Percentiles rank a stretch among this genome's conserved stretches.
Evolutionary conservation across 2,329 filamentous ascomycete species (phyloP).

Genomic region (Coniochaeta sp.): DNA sequence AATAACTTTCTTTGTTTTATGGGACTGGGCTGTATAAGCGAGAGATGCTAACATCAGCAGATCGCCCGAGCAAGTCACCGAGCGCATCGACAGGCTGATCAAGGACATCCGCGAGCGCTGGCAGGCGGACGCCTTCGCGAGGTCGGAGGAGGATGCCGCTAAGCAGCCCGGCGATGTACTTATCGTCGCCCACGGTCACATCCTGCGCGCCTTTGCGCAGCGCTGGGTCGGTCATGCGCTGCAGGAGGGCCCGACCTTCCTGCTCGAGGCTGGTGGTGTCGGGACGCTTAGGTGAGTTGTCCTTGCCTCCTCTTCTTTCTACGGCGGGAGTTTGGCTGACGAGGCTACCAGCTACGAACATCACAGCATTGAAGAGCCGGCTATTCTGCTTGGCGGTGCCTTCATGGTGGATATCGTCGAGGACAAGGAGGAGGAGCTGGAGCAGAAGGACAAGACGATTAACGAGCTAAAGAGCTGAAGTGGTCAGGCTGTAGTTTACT

Average conservation of each 20-base stretch:
- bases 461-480: slow-evolving; percentile 4
- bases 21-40: neutral
- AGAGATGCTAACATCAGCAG: slow-evolving; percentile 25
- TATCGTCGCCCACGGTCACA: slow-evolving; percentile 85
- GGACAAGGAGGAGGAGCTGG: slow-evolving; percentile 15
- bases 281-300: slow-evolving; percentile 62
- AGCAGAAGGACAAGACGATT: slow-evolving; percentile 15
- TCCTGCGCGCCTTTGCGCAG: slow-evolving; percentile 80
- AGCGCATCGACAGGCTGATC: slow-evolving; percentile 70
- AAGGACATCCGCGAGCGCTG: slow-evolving; percentile 61
- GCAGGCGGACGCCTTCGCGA: slow-evolving; percentile 56
- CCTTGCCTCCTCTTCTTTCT: neutral
- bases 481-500: neutral
- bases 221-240: slow-evolving; percentile 73
- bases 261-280: slow-evolving; percentile 85
- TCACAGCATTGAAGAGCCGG: slow-evolving; percentile 69
- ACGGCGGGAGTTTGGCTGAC: slow-evolving; percentile 7
- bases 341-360: slow-evolving; percentile 62
- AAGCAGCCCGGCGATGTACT: slow-evolving; percentile 52
- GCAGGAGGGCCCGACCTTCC: slow-evolving; percentile 66
- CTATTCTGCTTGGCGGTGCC: slow-evolving; percentile 68
- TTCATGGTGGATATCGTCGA: slow-evolving; percentile 45
- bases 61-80: slow-evolving; percentile 64
- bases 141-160: slow-evolving; percentile 27
- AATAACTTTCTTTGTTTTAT: neutral